A percentile compares a stretch with the other conserved stretches of the same genome.
Conservation (phyloP, 768 basidiomycete genomes). For the Mycena vitilis region DNA sequence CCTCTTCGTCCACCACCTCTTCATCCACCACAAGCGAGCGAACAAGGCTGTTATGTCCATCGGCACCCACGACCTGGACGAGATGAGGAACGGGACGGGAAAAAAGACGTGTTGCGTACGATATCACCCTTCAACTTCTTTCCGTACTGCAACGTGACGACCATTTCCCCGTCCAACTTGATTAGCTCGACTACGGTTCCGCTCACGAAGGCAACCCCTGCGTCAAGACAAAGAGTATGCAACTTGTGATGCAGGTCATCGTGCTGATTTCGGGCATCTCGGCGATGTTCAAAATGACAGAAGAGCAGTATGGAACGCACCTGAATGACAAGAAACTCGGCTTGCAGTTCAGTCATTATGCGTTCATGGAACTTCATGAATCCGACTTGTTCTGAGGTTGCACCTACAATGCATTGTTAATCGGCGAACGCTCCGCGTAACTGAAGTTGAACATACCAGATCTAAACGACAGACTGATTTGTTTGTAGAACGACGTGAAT, state of each 20-base stretch:
- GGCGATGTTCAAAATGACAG: background rate
- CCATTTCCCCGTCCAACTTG: background rate
- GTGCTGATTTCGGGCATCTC: slow-evolving; percentile 15
- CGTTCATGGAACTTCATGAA: slow-evolving; percentile 28
- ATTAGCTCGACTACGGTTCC: slow-evolving; percentile 1
- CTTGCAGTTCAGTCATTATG: slow-evolving; percentile 25
- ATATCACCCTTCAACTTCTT: slow-evolving; percentile 12
- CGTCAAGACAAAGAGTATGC: slow-evolving; percentile 15
- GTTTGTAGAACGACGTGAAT: background rate
- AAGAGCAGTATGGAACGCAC: background rate
- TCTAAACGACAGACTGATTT: slow-evolving; percentile 23
- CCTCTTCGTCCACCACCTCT: no score
- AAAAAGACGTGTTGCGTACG: slow-evolving; percentile 11
- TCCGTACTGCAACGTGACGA: slow-evolving; percentile 11
- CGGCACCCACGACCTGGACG: slow-evolving; percentile 32
- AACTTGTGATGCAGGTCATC: slow-evolving; percentile 22
- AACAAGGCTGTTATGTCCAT: slow-evolving; percentile 52
- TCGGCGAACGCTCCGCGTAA: background rate
- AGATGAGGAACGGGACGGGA: background rate
- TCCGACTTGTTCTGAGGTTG: slow-evolving; percentile 18
- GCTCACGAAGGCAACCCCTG: slow-evolving; percentile 19
- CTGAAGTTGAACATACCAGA: slow-evolving; percentile 9
- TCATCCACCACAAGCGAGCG: slow-evolving; percentile 26
- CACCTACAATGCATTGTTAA: slow-evolving; percentile 4
- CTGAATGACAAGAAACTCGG: slow-evolving; percentile 28